Evolutionary conservation across 495 filamentous ascomycete species (phyloP).

Genomic region (Haplographium delicatum): DNA sequence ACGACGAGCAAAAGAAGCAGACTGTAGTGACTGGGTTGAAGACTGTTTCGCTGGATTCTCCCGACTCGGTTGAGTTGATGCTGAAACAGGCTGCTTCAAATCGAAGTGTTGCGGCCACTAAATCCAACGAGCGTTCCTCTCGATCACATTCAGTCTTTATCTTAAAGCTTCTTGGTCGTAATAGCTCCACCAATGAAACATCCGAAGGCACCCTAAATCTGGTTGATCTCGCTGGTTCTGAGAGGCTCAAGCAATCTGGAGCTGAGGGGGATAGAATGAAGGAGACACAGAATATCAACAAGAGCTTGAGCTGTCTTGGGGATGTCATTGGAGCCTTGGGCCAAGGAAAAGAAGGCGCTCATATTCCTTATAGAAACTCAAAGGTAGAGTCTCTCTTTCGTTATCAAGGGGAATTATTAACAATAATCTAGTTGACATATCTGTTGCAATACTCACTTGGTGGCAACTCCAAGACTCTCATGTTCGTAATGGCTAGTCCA

Average conservation of each 20-base stretch:
- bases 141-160: constrained; percentile 97
- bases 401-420: constrained; percentile 2
- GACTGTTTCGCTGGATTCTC: constrained; percentile 70
- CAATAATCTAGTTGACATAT: constrained; percentile 67
- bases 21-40: constrained; percentile 82
- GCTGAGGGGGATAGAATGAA: constrained; percentile 80
- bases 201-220: constrained; percentile 94
- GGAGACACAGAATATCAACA: constrained; percentile 98
- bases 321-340: constrained; percentile 92
- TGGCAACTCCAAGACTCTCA: constrained; percentile 94
- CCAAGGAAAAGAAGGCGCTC: constrained; percentile 75
- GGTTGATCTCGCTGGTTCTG: constrained; percentile 91
- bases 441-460: constrained; percentile 92
- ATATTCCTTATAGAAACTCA: constrained; percentile 92
- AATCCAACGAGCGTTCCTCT: constrained; percentile 90
- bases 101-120: constrained; percentile 88
- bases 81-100: constrained; percentile 75
- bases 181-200: constrained; percentile 72
- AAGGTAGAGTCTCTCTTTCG: constrained; percentile 53
- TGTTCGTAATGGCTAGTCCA: constrained; percentile 98
- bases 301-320: constrained; percentile 82
- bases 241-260: constrained; percentile 78
- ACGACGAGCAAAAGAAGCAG: constrained; percentile 74
- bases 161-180: constrained; percentile 77
- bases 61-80: constrained; percentile 71